Evolutionary conservation across 352 stramenopile genomes (phyloP).

Genomic region (Globisporangium rhizosaccharum): DNA sequence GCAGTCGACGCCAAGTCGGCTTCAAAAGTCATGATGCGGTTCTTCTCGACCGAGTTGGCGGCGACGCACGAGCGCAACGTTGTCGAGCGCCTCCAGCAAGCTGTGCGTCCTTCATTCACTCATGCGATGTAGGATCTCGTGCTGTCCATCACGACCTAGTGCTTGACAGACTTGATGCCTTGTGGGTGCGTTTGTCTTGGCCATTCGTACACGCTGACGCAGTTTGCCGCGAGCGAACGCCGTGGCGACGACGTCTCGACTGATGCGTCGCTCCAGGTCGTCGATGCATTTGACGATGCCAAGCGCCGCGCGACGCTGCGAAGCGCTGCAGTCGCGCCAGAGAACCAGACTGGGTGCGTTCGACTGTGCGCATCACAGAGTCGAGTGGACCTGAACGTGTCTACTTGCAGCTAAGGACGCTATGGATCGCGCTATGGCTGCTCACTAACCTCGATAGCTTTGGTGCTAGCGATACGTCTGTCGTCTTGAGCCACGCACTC

Average conservation of each 20-base stretch:
- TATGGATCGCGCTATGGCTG: background rate
- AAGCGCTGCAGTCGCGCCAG: conserved; percentile 24
- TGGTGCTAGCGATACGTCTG: conserved; percentile 30
- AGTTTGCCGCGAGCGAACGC: conserved; percentile 1
- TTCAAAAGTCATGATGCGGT: conserved; percentile 52
- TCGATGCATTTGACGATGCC: conserved; percentile 50
- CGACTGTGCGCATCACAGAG: background rate
- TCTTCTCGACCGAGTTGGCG: conserved; percentile 33
- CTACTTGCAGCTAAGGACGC: background rate
- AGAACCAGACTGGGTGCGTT: conserved; percentile 50
- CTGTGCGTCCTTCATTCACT: conserved; percentile 17
- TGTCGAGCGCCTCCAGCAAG: conserved; percentile 30
- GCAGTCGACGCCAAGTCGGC: conserved; percentile 51
- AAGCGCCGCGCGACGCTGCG: conserved; percentile 43
- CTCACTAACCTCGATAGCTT: conserved; percentile 20
- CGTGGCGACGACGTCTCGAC: background rate
- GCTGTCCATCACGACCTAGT: background rate
- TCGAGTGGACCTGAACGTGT: conserved; percentile 5
- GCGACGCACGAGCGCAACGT: conserved; percentile 38
- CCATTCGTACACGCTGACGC: background rate
- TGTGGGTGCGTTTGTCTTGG: background rate
- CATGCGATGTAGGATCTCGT: no score
- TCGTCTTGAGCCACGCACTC: conserved; percentile 50
- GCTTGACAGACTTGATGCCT: background rate
- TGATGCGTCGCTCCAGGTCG: conserved; percentile 25